These are phyloP conservation scores for Verticillium klebahnii DNA, from an alignment of 2,329 filamentous ascomycete species.

Conservation along the genomic window DNA sequence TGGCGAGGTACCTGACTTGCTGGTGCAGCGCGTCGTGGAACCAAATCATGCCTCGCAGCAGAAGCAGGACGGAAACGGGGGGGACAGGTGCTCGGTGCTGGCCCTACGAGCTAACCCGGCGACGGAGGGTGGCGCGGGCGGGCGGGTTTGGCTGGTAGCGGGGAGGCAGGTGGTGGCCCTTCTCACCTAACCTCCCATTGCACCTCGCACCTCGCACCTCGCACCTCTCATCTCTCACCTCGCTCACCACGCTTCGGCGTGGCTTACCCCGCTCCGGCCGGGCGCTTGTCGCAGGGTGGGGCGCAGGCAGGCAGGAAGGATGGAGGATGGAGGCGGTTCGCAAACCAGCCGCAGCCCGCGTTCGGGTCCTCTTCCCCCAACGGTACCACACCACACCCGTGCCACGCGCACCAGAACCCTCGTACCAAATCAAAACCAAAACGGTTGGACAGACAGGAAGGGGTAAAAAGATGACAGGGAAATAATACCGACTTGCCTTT, in stretches of 20 bases:
- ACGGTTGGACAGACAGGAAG: not conserved
- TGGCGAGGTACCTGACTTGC: not conserved
- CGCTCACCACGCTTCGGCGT: not conserved
- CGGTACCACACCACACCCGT: not conserved
- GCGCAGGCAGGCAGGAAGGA: not conserved
- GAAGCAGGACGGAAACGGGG: not conserved
- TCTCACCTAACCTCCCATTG: not conserved
- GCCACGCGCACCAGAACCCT: not conserved
- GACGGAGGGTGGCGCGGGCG: not conserved
- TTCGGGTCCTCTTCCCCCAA: not conserved
- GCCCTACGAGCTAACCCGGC: not conserved
- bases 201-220: too few species aligned
- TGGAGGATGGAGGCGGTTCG: not conserved
- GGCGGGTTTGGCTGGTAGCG: too few species aligned
- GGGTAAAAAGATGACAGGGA: not conserved
- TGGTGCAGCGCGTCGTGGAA: not conserved
- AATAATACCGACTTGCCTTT: not conserved
- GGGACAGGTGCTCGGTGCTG: not conserved
- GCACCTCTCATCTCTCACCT: too few species aligned
- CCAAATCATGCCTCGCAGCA: not conserved
- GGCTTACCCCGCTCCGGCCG: not conserved
- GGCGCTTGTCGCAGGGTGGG: not conserved
- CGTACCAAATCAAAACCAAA: too few species aligned
- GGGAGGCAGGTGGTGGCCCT: too few species aligned
- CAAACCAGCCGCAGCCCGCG: not conserved